Evolutionary conservation across 345 rosid genomes (phyloP), one percentile per base, ranked within the genome.

Genomic region (Salix dunnii): DNA sequence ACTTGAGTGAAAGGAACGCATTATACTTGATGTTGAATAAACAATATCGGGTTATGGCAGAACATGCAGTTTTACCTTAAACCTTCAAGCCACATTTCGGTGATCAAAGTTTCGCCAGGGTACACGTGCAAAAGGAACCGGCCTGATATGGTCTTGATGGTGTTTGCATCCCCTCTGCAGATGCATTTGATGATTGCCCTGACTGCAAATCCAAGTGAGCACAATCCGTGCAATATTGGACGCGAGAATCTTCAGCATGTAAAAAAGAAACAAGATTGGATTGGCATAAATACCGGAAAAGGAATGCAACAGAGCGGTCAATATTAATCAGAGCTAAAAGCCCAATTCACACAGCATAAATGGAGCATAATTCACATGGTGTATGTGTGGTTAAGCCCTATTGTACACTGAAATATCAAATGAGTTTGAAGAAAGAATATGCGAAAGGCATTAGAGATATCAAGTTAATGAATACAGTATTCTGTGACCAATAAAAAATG

Each of bases 1-100:
- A 43, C 16, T 61, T 6, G 63, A 18, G 12, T 8, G 46, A 18
- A 31, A 13, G 14, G 9, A 12, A 12, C 3, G 43, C 30, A 0
- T 25, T 33, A 53, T 33, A 70, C 8, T 36, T 9, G 9, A 20
- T 2, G 30, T 10, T 71, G 63, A 33, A 71, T 11, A 28, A 36
- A 11, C 12, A 17, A 13, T 51, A 16, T 21, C 7, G 0, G 13
- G 13, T 38, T 6, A 27, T 46, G 35, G 61, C 11, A 28, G 65
- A 3, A 21, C 53, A 68, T 23, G 30, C 25, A 42, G 42, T 17
- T 69, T 23, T 78, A 93, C 99, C 98, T 91, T 75, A 75, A 79
- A 77, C 91, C 92, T 73, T 91, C 81, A 43, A 92, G 86, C 99
- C 98, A 96, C 94, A 92, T 92, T 70, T 91, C 94, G 0, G 97